These are phyloP conservation scores for Trichophyton schoenleinii DNA, from an alignment of 2,329 filamentous ascomycete species.

Conservation along the genomic window DNA sequence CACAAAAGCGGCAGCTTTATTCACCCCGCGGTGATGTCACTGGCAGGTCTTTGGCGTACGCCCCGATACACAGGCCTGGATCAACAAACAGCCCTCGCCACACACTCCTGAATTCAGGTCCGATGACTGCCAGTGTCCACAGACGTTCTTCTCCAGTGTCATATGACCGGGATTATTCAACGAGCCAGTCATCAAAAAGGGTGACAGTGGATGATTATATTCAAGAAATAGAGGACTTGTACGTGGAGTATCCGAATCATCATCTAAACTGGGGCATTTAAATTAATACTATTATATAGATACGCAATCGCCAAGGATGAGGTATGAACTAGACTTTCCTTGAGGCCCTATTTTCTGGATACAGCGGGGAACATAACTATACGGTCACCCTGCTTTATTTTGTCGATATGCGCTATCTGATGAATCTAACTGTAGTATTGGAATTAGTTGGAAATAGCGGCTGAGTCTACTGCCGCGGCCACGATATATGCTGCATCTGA, in stretches of 20 bases:
- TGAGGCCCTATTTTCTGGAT: neutral
- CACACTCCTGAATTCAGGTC: too few species aligned
- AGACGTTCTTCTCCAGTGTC: neutral
- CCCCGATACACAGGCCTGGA: neutral
- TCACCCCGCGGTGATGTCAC: neutral
- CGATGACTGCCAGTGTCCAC: neutral
- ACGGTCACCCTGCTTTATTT: neutral
- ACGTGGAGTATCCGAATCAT: neutral
- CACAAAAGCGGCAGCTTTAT: neutral
- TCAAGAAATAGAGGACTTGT: constrained; percentile 14
- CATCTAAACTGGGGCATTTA: too few species aligned
- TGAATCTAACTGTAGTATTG: neutral
- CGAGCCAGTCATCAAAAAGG: neutral
- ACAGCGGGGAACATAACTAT: neutral
- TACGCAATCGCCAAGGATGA: constrained; percentile 37
- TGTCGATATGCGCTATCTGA: too few species aligned
- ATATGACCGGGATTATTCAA: neutral
- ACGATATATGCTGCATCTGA: constrained; percentile 37
- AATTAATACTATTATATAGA: constrained; percentile 15
- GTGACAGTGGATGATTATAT: constrained; percentile 12
- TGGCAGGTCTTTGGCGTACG: neutral
- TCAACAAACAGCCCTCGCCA: neutral
- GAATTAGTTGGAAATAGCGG: constrained; percentile 34
- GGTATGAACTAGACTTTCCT: constrained; percentile 4
- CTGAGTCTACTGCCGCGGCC: constrained; percentile 33